Evolutionary conservation across 2,329 filamentous ascomycete species (phyloP).

Genomic region (Monilinia fructicola): DNA sequence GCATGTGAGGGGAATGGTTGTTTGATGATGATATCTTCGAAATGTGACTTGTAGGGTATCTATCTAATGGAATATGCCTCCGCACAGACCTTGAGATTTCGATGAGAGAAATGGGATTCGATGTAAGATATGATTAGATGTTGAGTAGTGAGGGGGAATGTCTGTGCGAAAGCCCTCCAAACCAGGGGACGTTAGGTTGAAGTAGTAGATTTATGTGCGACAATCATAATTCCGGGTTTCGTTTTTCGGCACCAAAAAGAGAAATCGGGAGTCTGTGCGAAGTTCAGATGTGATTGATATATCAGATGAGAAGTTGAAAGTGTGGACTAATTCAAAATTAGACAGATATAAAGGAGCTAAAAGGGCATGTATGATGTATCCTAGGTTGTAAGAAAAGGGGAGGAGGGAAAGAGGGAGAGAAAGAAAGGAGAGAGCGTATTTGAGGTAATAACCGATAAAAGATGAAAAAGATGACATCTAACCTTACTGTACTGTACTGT

Average conservation of each 20-base stretch:
- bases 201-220: neutral
- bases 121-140: neutral
- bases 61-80: neutral
- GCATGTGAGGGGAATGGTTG: neutral
- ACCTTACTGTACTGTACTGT: too few species aligned
- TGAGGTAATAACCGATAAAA: too few species aligned
- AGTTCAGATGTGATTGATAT: neutral
- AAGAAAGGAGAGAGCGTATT: neutral
- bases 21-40: neutral
- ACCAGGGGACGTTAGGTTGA: neutral
- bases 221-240: slow-evolving; percentile 6
- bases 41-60: neutral
- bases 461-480: too few species aligned
- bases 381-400: too few species aligned
- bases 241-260: slow-evolving; percentile 11
- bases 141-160: neutral
- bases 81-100: slow-evolving; percentile 17
- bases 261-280: slow-evolving; percentile 17
- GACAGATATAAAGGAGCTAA: neutral
- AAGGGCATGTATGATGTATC: too few species aligned
- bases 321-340: neutral
- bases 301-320: slow-evolving; percentile 5
- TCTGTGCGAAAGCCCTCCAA: slow-evolving; percentile 13
- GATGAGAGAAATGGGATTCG: slow-evolving; percentile 3
- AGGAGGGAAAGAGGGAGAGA: too few species aligned